phyloP scores from a whole-genome alignment of 306 rosid species.

The Arachis hypogaea region DNA sequence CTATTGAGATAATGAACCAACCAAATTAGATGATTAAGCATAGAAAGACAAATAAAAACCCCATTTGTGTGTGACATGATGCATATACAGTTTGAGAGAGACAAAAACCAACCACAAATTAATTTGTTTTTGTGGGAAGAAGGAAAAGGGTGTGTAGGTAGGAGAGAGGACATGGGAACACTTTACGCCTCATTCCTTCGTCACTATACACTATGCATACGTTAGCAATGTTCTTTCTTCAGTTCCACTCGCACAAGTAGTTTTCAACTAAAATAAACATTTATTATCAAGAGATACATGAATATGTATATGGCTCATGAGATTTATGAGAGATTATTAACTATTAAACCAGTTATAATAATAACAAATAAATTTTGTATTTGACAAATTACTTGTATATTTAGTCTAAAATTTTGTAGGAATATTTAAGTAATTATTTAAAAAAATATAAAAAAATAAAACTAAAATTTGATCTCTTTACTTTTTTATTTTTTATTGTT shows the following conservation, averaged over 20 bases:
- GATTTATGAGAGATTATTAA: no score
- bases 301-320: no score
- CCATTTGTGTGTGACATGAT: slow-evolving; percentile 29
- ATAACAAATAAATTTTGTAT: no score
- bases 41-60: slow-evolving; percentile 53
- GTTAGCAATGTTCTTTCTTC: slow-evolving; percentile 14
- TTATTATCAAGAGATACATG: no score
- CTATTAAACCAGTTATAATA: no score
- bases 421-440: no score
- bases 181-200: slow-evolving; percentile 54
- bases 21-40: slow-evolving; percentile 44
- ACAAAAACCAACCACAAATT: slow-evolving; percentile 11
- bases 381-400: no score
- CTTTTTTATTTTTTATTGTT: no score
- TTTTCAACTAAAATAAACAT: not conserved
- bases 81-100: slow-evolving; percentile 21
- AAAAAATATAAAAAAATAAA: no score
- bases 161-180: slow-evolving; percentile 55
- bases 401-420: no score
- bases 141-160: slow-evolving; percentile 29
- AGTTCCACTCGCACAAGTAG: not conserved
- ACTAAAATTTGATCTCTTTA: no score
- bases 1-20: slow-evolving; percentile 26
- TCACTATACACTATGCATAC: slow-evolving; percentile 20
- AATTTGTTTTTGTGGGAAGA: slow-evolving; percentile 24